Percentiles rank a stretch among this genome's conserved stretches.
phyloP scores from a whole-genome alignment of 305 asterid genomes.

The Solanum aculeatissimum region DNA sequence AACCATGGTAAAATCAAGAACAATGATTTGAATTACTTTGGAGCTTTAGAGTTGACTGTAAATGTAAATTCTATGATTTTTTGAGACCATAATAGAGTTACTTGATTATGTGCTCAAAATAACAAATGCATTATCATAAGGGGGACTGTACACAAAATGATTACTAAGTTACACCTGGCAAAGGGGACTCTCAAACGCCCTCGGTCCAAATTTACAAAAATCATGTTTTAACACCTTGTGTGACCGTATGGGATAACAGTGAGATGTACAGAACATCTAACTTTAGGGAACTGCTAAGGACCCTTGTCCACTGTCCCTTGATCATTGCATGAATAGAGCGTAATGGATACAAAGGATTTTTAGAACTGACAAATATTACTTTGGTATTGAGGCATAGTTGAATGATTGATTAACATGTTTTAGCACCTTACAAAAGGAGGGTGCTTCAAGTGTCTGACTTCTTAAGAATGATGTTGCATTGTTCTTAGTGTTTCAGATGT shows the following conservation, averaged over 20 bases:
- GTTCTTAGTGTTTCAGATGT: not conserved
- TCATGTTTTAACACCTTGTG: not conserved
- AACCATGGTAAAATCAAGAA: not conserved
- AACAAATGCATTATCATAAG: not conserved
- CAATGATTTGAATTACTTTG: not conserved
- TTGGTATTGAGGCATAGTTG: not conserved
- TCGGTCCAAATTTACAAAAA: not conserved
- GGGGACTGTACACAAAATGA: not conserved
- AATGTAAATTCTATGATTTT: not conserved
- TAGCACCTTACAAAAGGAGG: not conserved
- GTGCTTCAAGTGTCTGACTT: not conserved
- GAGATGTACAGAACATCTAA: not conserved
- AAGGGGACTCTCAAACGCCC: not conserved
- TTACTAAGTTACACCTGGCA: not conserved
- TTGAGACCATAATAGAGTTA: not conserved
- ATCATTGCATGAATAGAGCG: not conserved
- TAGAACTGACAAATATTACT: not conserved
- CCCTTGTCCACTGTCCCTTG: not conserved
- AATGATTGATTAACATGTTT: not conserved
- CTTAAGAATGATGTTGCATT: not conserved
- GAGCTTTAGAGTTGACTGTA: not conserved
- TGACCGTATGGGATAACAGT: not conserved
- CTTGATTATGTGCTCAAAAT: not conserved
- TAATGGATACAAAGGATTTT: not conserved
- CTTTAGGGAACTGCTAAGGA: not conserved